phyloP scores from a whole-genome alignment of 2,329 filamentous ascomycete genomes.

The Ceratocystiopsis sp. region DNA sequence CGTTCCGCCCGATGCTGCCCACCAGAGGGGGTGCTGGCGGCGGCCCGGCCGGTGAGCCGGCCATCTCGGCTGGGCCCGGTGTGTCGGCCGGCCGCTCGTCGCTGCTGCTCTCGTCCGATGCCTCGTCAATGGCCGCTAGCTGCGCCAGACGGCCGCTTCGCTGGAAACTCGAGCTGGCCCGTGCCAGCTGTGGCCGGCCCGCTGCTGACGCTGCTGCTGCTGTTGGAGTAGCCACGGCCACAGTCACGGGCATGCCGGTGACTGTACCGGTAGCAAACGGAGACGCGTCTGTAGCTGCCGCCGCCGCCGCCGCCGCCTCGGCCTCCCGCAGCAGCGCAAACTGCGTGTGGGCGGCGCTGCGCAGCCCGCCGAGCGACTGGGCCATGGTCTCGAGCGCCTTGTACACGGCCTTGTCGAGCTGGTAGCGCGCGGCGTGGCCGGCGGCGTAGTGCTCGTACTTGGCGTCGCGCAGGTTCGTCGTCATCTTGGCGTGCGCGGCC shows the following conservation, averaged over 20 bases:
- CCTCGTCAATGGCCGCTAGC: constrained; percentile 46
- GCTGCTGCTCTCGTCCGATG: constrained; percentile 37
- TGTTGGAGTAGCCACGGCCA: too few relatives aligned
- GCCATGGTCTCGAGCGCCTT: constrained; percentile 72
- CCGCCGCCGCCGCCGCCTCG: constrained; percentile 5
- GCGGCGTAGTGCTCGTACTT: constrained; percentile 77
- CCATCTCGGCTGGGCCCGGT: background rate
- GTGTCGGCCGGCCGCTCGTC: constrained; percentile 13
- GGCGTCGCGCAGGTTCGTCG: constrained; percentile 65
- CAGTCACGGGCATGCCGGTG: too few relatives aligned
- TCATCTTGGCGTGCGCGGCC: constrained; percentile 50
- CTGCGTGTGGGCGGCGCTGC: constrained; percentile 78
- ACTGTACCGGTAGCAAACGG: background rate
- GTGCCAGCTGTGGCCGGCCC: constrained; percentile 9
- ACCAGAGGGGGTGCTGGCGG: background rate
- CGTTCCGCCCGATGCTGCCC: background rate
- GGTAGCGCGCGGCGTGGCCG: constrained; percentile 64
- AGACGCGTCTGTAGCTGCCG: background rate
- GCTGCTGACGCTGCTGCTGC: too few relatives aligned
- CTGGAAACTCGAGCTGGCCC: constrained; percentile 16
- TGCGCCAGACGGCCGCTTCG: constrained; percentile 25
- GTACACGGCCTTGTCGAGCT: constrained; percentile 61
- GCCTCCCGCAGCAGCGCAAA: constrained; percentile 64
- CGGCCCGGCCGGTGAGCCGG: background rate
- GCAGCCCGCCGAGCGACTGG: constrained; percentile 76